Evolutionary conservation across 2,329 filamentous ascomycete genomes (phyloP).

Genomic region (Pseudocercospora vitis): DNA sequence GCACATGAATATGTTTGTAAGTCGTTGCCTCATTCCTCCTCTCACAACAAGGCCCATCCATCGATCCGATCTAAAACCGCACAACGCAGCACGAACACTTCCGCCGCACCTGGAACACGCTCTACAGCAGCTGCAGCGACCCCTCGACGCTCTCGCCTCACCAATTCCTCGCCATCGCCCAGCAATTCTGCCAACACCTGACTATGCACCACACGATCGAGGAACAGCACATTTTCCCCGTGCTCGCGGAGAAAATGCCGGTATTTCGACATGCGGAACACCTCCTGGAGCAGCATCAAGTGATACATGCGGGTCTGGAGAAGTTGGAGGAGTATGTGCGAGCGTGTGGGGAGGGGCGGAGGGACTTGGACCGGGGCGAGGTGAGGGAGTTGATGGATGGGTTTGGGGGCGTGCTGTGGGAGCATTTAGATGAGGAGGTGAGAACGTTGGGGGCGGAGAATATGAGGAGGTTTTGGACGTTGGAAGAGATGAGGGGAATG

Average conservation of each 20-base stretch:
- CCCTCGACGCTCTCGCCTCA: slow-evolving; percentile 62
- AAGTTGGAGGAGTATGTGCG: slow-evolving; percentile 37
- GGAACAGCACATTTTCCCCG: slow-evolving; percentile 69
- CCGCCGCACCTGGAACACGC: slow-evolving; percentile 68
- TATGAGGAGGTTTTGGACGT: slow-evolving; percentile 79
- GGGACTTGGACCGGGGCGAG: slow-evolving; percentile 55
- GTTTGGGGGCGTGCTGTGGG: slow-evolving; percentile 78
- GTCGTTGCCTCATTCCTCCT: slow-evolving; percentile 32
- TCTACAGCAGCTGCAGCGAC: slow-evolving; percentile 66
- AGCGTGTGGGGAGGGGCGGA: slow-evolving; percentile 57
- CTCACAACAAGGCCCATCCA: background rate
- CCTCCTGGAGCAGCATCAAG: slow-evolving; percentile 70
- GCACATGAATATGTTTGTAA: slow-evolving; percentile 71
- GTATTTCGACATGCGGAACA: slow-evolving; percentile 68
- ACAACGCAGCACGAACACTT: slow-evolving; percentile 70
- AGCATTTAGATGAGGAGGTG: slow-evolving; percentile 83
- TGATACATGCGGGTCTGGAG: slow-evolving; percentile 66
- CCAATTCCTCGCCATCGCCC: slow-evolving; percentile 66
- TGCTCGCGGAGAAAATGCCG: slow-evolving; percentile 74
- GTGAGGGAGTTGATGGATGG: slow-evolving; percentile 71
- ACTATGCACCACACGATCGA: slow-evolving; percentile 79
- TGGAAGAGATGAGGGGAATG: slow-evolving; percentile 70
- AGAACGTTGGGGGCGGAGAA: slow-evolving; percentile 75
- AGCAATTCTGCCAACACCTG: slow-evolving; percentile 71
- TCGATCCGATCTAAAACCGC: background rate